A percentile compares a stretch with the other conserved stretches of the same genome.
Evolutionary conservation across 2,329 filamentous ascomycete species (phyloP).

Genomic region (Diaporthe capsici): DNA sequence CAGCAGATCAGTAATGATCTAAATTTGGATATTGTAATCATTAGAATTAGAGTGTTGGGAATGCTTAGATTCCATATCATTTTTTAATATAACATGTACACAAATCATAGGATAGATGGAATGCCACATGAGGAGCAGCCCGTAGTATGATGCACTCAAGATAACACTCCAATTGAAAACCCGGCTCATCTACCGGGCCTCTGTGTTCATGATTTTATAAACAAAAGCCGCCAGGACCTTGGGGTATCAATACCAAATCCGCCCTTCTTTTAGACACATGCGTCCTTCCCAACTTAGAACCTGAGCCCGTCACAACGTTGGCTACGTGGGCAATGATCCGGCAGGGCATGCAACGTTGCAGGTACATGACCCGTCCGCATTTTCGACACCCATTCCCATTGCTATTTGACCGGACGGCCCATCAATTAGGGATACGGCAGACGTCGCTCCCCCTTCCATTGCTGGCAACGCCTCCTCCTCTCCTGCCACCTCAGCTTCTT

Average conservation of each 20-base stretch:
- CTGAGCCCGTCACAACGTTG: not conserved
- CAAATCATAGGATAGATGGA: too few relatives aligned
- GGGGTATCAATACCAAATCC: not conserved
- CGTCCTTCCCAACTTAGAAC: not conserved
- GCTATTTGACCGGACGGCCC: slow-evolving; percentile 1
- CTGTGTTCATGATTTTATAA: not conserved
- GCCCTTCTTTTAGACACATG: not conserved
- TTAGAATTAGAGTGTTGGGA: not conserved
- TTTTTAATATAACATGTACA: not conserved
- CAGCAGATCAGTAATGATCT: rapidly evolving
- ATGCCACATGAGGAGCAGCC: too few relatives aligned
- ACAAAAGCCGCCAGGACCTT: not conserved
- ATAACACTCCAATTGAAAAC: too few relatives aligned
- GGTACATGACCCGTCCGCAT: slow-evolving; percentile 12
- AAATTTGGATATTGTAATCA: not conserved
- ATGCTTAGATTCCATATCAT: not conserved
- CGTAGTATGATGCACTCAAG: too few relatives aligned
- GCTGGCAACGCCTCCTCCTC: not conserved
- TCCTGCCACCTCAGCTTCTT: not conserved
- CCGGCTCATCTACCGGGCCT: not conserved
- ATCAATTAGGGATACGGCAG: not conserved
- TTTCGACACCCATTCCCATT: slow-evolving; percentile 4
- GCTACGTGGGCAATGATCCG: not conserved
- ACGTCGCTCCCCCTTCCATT: too few relatives aligned
- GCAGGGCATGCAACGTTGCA: slow-evolving; percentile 31